Evolutionary conservation across 2,329 filamentous ascomycete species (phyloP).

Genomic region (Ceratocystis ficicola): DNA sequence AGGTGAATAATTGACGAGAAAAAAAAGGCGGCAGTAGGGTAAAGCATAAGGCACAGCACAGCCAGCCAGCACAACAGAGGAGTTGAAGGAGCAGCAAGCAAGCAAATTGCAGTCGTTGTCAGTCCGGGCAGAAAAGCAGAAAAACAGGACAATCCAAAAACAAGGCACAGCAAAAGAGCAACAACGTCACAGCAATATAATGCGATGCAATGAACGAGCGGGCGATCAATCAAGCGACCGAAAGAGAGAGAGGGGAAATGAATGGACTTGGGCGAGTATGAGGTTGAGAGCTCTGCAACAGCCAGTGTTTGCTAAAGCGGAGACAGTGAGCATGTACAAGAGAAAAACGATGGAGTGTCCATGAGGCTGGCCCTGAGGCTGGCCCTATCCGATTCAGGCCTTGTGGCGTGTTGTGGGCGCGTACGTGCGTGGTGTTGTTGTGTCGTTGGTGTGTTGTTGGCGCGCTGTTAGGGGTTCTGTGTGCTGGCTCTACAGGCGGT

Average conservation of each 20-base stretch:
- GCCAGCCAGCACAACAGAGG: conserved; percentile 5
- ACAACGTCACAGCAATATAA: neutral
- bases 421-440: neutral
- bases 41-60: conserved; percentile 1
- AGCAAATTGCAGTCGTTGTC: neutral
- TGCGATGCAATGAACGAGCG: conserved; percentile 6
- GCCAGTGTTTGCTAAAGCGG: conserved; percentile 6
- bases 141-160: neutral
- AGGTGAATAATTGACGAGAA: conserved; percentile 4
- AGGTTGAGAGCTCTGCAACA: conserved; percentile 9
- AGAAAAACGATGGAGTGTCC: neutral
- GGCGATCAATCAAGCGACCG: neutral
- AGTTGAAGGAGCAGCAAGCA: neutral
- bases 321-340: neutral
- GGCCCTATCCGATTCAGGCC: conserved; percentile 1
- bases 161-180: neutral
- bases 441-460: too few species aligned
- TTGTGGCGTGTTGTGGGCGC: neutral
- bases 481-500: neutral
- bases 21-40: conserved; percentile 2
- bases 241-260: neutral
- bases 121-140: neutral
- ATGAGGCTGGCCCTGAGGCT: conserved; percentile 4
- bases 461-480: neutral
- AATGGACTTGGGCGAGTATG: conserved; percentile 3